Base-by-base conservation (phyloP, 164 flowering plant genomes). In the Amborella trichopoda region DNA sequence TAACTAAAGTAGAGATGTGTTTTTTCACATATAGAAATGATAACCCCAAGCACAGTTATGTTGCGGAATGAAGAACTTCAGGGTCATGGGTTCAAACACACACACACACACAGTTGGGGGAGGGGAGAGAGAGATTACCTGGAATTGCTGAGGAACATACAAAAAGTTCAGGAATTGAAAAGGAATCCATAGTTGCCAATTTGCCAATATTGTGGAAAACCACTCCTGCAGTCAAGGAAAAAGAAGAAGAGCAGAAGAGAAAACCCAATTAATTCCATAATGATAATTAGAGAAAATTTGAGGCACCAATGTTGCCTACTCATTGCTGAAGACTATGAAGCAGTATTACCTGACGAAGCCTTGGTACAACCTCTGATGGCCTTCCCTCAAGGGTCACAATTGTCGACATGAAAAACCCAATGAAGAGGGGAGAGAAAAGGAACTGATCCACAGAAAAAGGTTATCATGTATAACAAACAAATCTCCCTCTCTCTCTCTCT, bases 111-210 rank as follows among this genome's bases (percentile, higher is more conserved):
- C n/a, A n/a, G n/a, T n/a, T n/a, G n/a, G n/a, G n/a, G n/a, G n/a
- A n/a, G n/a, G n/a, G n/a, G n/a, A n/a, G n/a, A n/a, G n/a, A n/a
- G n/a, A n/a, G n/a, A n/a, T n/a, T 22, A 89, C 95, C 97, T 89
- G 97, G 61, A 85, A 83, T 38, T 77, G 83, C 54, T 83, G 97
- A 2, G 94, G 97, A 22, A 89, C 94, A 60, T 82, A 80, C 49
- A 78, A 66, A 41, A 89, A 89, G 68, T 89, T 89, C 59, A 89
- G 76, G 58, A 85, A 89, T 44, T 89, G 97, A 53, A 89, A 89
- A 4, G 95, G 97, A 59, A 89, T 76, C 97, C 97, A 89, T 12
- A 85, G 71, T 61, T 83, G 76, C 97, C 94, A 85, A 59, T 89
- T 89, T 51, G 77, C 97, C 58, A 89, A 18, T 40, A 89, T 91